Evolutionary conservation across 257 asterid species (phyloP).

Genomic region (Primulina eburnea): DNA sequence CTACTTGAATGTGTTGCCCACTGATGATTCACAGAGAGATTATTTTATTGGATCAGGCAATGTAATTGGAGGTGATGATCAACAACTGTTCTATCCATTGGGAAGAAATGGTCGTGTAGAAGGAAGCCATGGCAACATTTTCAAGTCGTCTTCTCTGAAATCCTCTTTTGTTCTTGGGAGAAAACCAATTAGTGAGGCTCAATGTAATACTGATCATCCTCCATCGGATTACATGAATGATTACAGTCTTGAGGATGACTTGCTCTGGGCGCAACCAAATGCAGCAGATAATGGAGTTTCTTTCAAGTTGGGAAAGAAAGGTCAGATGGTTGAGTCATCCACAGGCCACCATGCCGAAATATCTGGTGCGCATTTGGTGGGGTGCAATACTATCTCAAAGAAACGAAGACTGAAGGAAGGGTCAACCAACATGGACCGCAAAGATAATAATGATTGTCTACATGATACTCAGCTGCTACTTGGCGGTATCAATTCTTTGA

Average conservation of each 20-base stretch:
- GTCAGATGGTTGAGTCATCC: conserved; percentile 48
- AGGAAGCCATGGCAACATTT: conserved; percentile 49
- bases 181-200: conserved; percentile 52
- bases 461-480: conserved; percentile 46
- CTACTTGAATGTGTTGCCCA: conserved; percentile 40
- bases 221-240: conserved; percentile 49
- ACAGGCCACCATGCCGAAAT: conserved; percentile 48
- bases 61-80: conserved; percentile 39
- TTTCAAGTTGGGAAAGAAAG: conserved; percentile 62
- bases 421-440: conserved; percentile 38
- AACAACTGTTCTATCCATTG: conserved; percentile 44
- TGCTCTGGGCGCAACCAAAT: conserved; percentile 47
- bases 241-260: conserved; percentile 51
- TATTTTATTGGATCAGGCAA: conserved; percentile 48
- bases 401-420: conserved; percentile 76
- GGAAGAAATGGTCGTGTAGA: conserved; percentile 63
- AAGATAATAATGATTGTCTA: conserved; percentile 41
- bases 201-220: conserved; percentile 44
- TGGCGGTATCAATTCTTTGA: conserved; percentile 44
- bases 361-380: conserved; percentile 54
- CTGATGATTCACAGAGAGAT: conserved; percentile 39
- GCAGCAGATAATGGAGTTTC: conserved; percentile 51
- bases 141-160: conserved; percentile 42
- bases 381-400: conserved; percentile 60
- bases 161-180: conserved; percentile 36